Evolutionary conservation across 441 rosid species (phyloP).

Genomic region (Gossypium schwendimanii): DNA sequence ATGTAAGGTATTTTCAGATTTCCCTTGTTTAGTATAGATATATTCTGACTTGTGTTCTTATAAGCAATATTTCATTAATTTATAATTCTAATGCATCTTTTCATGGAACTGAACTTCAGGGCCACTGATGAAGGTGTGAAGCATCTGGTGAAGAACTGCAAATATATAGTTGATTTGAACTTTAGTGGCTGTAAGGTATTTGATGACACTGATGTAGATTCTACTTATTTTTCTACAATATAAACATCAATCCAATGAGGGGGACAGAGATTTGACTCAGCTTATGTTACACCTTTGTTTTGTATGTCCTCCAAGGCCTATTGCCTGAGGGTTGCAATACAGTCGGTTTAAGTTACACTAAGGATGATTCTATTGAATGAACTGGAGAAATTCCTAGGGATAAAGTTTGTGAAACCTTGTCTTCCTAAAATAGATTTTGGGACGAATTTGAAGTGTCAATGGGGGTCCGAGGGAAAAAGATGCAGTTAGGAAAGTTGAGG

Average conservation of each 20-base stretch:
- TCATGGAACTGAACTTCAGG: constrained; percentile 32
- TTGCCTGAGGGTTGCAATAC: not conserved
- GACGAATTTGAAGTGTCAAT: not conserved
- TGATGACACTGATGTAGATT: constrained; percentile 4
- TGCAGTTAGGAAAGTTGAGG: not conserved
- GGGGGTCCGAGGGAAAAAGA: not conserved
- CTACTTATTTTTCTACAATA: not conserved
- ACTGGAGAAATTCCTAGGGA: not conserved
- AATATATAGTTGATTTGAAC: constrained; percentile 57
- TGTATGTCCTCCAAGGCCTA: not conserved
- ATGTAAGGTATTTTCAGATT: constrained; percentile 57
- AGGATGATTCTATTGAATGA: not conserved
- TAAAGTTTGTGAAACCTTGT: not conserved
- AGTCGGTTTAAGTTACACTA: not conserved
- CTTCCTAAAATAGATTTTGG: not conserved
- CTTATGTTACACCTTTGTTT: not conserved
- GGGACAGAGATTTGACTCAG: not conserved
- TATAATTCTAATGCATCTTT: constrained; percentile 8
- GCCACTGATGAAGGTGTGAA: constrained; percentile 54
- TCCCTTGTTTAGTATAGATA: not conserved
- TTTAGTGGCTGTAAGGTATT: constrained; percentile 89
- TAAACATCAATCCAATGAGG: not conserved
- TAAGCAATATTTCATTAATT: constrained; percentile 6
- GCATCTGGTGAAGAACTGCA: constrained; percentile 67
- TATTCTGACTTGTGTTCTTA: not conserved